Evolutionary conservation across 2,329 filamentous ascomycete genomes (phyloP), one percentile per base, ranked within the genome.

Genomic region (Trichoderma koningiopsis): DNA sequence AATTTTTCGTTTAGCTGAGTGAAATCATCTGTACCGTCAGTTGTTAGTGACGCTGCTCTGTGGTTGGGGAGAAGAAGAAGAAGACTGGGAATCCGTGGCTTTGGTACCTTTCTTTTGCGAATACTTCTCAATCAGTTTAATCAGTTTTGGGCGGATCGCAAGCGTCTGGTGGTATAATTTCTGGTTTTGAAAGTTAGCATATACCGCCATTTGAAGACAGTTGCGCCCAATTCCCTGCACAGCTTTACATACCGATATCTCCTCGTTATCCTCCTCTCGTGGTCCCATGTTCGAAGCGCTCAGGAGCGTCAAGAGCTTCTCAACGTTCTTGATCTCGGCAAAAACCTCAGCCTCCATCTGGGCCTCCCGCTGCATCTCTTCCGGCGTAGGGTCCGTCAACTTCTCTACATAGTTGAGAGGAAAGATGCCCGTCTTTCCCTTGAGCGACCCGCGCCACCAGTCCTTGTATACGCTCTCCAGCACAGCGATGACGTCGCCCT

Each of bases 331-430:
- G 74, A 89, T 89, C 79, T 89, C 87, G 5, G 86, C 86, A 79
- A 89, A 89, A 35, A 89, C 87, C 78, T 89, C 87, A 8, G 86
- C 85, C 81, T 99, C 96, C 91, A 97, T 98, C 78, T 97, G 93
- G 3, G 96, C 95, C 82, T 99, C 96, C 68, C 93, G 89, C 81
- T 97, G 94, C 73, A 99, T 81, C 84, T 99, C 96, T 74, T 98
- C 95, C 22, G 91, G 90, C 0, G 96, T 98, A 5, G 96, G 96
- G 77, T 99, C 96, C 68, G 94, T 90, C 72, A 99, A 84, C 81
- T 99, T 99, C 83, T 99, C 96, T 19, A 99, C 96, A 77, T 99
- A 99, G 82, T 99, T 99, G 73, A 99, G 87, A 7, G 96, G 96
- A 81, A 99, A 99, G 73, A 99, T 99, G 74, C 96, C 96, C 7